phyloP scores from a whole-genome alignment of 1,139 yeast species.

The Kurtzmaniella quercitrusa region DNA sequence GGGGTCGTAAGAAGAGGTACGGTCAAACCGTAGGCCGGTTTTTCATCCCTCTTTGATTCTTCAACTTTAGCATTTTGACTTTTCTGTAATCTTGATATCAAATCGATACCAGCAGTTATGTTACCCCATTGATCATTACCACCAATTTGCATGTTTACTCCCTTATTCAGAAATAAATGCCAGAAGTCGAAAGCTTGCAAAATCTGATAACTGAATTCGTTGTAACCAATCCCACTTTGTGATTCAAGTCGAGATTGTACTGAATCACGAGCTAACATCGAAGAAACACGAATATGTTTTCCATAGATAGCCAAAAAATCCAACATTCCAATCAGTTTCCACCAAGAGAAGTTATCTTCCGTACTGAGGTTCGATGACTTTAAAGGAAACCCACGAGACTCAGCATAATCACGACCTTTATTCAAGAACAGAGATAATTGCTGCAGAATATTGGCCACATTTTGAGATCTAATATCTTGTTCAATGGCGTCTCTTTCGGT shows the following conservation, averaged over 20 bases:
- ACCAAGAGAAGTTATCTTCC: slow-evolving; percentile 78
- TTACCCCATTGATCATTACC: slow-evolving; percentile 99
- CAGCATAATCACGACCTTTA: slow-evolving; percentile 61
- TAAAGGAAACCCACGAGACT: slow-evolving; percentile 46
- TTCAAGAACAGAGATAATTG: slow-evolving; percentile 63
- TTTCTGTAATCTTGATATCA: slow-evolving; percentile 61
- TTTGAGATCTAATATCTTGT: slow-evolving; percentile 47
- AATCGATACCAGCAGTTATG: slow-evolving; percentile 91
- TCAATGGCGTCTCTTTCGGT: slow-evolving; percentile 67
- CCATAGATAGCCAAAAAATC: slow-evolving; percentile 80
- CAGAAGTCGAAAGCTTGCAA: slow-evolving; percentile 93
- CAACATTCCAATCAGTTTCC: slow-evolving; percentile 71
- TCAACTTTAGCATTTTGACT: slow-evolving; percentile 12
- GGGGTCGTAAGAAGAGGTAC: slow-evolving; percentile 89
- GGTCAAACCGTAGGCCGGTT: slow-evolving; percentile 67
- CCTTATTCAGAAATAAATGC: slow-evolving; percentile 60
- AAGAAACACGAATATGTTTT: slow-evolving; percentile 70
- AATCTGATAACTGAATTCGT: slow-evolving; percentile 90
- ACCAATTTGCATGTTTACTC: slow-evolving; percentile 79
- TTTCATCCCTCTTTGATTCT: slow-evolving; percentile 8
- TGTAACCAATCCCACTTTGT: slow-evolving; percentile 80
- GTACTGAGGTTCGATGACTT: slow-evolving; percentile 36
- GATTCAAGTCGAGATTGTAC: slow-evolving; percentile 70
- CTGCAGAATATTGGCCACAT: slow-evolving; percentile 54
- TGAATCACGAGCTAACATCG: slow-evolving; percentile 88